A percentile compares a stretch with the other conserved stretches of the same genome.
phyloP scores from a whole-genome alignment of 805 yeast species.

The Schwanniomyces vanrijiae region DNA sequence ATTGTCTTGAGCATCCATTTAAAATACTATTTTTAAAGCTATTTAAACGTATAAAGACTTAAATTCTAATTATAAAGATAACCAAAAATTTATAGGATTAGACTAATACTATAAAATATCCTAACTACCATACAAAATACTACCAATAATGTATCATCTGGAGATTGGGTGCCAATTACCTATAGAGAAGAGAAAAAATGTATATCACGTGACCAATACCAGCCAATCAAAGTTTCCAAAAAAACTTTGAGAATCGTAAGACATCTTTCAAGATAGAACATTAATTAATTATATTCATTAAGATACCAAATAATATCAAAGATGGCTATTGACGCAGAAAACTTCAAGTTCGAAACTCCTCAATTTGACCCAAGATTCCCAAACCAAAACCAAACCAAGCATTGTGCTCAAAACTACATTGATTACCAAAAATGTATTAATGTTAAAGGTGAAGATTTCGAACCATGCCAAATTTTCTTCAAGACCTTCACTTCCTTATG shows the following conservation, averaged over 20 bases:
- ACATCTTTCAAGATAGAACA: neutral
- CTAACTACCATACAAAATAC: too few relatives aligned
- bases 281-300: neutral
- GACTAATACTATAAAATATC: too few relatives aligned
- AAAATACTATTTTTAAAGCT: too few relatives aligned
- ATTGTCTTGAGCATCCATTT: too few relatives aligned
- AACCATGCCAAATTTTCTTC: constrained; percentile 94
- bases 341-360: constrained; percentile 42
- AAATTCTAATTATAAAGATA: too few relatives aligned
- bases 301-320: constrained; percentile 10
- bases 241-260: constrained; percentile 8
- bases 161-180: too few relatives aligned
- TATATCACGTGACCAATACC: constrained; percentile 6
- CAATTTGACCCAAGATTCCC: constrained; percentile 93
- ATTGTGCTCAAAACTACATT: constrained; percentile 97
- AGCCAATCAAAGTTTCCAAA: constrained; percentile 8
- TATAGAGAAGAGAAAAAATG: too few relatives aligned
- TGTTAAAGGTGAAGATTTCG: constrained; percentile 97
- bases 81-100: too few relatives aligned
- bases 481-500: constrained; percentile 85
- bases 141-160: too few relatives aligned
- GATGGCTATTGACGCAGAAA: constrained; percentile 41
- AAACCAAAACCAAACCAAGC: constrained; percentile 95
- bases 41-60: too few relatives aligned
- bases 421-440: constrained; percentile 97